Percentiles rank a stretch among this genome's conserved stretches.
Conservation (phyloP, 306 rosid species). For the Gastrolobium bilobum region DNA sequence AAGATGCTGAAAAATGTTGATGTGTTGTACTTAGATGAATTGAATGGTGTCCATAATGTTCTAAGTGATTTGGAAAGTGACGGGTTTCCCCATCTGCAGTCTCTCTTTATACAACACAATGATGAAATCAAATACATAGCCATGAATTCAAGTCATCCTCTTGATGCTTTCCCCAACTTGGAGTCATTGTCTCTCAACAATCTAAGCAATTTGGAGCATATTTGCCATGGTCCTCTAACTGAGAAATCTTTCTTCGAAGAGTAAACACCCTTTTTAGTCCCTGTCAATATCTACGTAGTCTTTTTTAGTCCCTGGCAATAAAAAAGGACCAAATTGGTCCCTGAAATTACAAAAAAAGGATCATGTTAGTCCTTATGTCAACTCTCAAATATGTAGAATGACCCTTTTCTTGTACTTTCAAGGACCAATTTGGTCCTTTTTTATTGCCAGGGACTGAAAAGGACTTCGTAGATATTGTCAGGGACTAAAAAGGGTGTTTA, state of each 20-base stretch:
- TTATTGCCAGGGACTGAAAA: too few species aligned
- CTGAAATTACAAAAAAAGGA: too few species aligned
- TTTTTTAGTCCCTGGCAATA: too few species aligned
- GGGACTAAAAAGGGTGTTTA: too few species aligned
- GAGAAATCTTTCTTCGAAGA: neutral
- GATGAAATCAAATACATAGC: constrained; percentile 1
- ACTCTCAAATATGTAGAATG: too few species aligned
- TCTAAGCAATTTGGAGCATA: neutral
- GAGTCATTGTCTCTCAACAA: neutral
- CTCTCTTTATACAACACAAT: neutral
- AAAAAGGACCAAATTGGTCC: too few species aligned
- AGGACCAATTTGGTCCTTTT: neutral
- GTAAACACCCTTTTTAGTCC: too few species aligned
- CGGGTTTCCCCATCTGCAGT: neutral
- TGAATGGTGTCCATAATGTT: constrained; percentile 7
- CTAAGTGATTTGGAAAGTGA: neutral
- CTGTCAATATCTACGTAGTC: too few species aligned
- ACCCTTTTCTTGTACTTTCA: too few species aligned
- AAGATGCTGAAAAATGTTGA: constrained; percentile 2
- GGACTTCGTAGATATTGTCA: too few species aligned
- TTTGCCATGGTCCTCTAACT: neutral
- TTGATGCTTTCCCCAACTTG: constrained; percentile 3
- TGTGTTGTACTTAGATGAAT: neutral
- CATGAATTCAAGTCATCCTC: neutral
- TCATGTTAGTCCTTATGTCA: too few species aligned